These are phyloP conservation scores for Penicillium riverlandense DNA, from an alignment of 495 filamentous ascomycete species.

Conservation along the genomic window DNA sequence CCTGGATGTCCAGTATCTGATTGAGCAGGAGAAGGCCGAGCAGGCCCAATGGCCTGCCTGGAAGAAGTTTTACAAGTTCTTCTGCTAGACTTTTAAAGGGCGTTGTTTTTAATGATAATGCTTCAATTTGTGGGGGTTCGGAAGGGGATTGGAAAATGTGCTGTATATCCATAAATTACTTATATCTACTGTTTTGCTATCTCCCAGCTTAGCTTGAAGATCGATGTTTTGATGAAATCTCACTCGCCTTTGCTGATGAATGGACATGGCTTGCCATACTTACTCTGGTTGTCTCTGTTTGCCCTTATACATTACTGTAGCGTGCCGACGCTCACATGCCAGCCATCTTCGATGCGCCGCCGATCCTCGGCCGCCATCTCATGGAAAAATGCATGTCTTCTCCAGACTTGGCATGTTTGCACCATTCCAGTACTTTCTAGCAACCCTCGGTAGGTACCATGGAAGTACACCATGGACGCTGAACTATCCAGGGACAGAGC, in stretches of 20 bases:
- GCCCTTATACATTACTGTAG: too few relatives aligned
- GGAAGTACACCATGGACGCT: too few relatives aligned
- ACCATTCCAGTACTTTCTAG: too few relatives aligned
- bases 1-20: constrained; percentile 65
- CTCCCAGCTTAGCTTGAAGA: too few relatives aligned
- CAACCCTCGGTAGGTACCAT: too few relatives aligned
- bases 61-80: constrained; percentile 66
- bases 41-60: constrained; percentile 66
- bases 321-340: too few relatives aligned
- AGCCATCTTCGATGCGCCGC: background rate
- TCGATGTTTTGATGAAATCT: constrained; percentile 1
- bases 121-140: too few relatives aligned
- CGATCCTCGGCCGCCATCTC: constrained; percentile 1
- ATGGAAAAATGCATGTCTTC: background rate
- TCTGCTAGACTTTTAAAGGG: constrained; percentile 35
- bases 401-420: constrained; percentile 9
- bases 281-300: too few relatives aligned
- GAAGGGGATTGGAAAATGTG: background rate
- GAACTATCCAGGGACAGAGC: too few relatives aligned
- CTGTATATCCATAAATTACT: background rate
- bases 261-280: constrained; percentile 4
- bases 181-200: too few relatives aligned
- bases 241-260: constrained; percentile 5
- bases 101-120: too few relatives aligned
- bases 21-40: constrained; percentile 72